Evolutionary conservation across 2,329 filamentous ascomycete species (phyloP), one percentile per base, ranked within the genome.

Genomic region (Lecanicillium sp.): DNA sequence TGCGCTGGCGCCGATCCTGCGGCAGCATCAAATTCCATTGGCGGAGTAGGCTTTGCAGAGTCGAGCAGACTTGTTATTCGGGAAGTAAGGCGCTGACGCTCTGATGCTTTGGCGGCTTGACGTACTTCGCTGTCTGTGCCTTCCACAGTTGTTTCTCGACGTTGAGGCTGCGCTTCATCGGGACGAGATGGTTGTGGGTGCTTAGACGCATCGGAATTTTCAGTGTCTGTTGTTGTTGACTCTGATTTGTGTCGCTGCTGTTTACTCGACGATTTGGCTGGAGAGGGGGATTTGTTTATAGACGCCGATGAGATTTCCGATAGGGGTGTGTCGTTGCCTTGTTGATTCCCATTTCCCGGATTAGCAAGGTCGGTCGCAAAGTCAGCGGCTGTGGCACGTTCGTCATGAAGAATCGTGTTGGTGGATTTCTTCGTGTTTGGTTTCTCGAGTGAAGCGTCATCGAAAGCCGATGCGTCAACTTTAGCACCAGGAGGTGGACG

Each of bases 21-120:
- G 45, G 43, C 43, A 38, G 38, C 42, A 48, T 41, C 46, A 20
- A 22, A 19, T 4, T 29, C 37, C 25, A 29, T 29, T 4, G 33
- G 22, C n/a, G 20, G 29, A 8, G 40, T 40, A 15, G 29, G 35
- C 14, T 35, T 18, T 19, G 25, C 30, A 1, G 56, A 55, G 37
- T 62, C 60, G 14, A 70, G 57, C n/a, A 71, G 58, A 18, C 54
- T 59, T n/a, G 59, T 61, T 2, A 71, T 55, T 34, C 62, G 65
- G 7, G 57, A 59, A 3, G 65, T 58, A 37, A 70, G 57, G 33
- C 54, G 64, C 31, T 63, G 55, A 5, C 63, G 63, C 35, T 67
- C 64, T 5, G 57, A 58, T 11, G 48, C 56, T 32, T 54, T 57
- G 38, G 52, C 52, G 17, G 53, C 54, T 30, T 50, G 50, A n/a